A percentile compares a stretch with the other conserved stretches of the same genome.
Evolutionary conservation across 2,329 filamentous ascomycete species (phyloP).

Genomic region (Aspergillus transmontanensis): DNA sequence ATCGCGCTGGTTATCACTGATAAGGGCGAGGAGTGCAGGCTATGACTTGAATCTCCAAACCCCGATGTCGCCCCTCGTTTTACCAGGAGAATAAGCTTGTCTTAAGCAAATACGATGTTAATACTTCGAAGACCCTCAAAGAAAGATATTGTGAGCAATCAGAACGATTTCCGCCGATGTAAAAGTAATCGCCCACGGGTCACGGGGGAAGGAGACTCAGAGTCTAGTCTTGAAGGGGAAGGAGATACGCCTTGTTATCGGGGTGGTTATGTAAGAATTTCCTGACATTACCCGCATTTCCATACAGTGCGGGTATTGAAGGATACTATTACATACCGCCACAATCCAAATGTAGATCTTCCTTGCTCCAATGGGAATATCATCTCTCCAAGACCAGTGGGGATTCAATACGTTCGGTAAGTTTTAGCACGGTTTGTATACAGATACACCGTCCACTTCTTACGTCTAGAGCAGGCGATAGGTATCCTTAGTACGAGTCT

Average conservation of each 20-base stretch:
- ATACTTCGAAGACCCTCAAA: not conserved
- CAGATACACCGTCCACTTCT: not conserved
- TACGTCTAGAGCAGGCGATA: not conserved
- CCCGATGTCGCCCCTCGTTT: not conserved
- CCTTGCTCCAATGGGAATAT: too few relatives aligned
- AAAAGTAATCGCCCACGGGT: not conserved
- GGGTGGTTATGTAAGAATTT: slow-evolving; percentile 11
- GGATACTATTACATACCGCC: too few relatives aligned
- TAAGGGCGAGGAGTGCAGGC: not conserved
- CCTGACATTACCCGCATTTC: not conserved
- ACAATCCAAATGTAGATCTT: too few relatives aligned
- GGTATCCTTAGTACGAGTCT: too few relatives aligned
- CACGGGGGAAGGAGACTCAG: not conserved
- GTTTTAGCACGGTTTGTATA: not conserved
- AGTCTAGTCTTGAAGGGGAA: slow-evolving; percentile 26
- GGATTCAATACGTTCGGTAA: not conserved
- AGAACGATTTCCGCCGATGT: not conserved
- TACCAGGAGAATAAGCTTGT: not conserved
- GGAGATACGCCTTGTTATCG: slow-evolving; percentile 19
- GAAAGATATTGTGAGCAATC: not conserved
- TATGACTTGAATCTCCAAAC: not conserved
- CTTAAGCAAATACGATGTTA: not conserved
- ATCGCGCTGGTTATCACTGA: slow-evolving; percentile 3
- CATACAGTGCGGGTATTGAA: too few relatives aligned
- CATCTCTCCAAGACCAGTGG: too few relatives aligned